Evolutionary conservation across 129 eudicot species (phyloP), one percentile per base, ranked within the genome.

Genomic region (Flaveria ramosissima): DNA sequence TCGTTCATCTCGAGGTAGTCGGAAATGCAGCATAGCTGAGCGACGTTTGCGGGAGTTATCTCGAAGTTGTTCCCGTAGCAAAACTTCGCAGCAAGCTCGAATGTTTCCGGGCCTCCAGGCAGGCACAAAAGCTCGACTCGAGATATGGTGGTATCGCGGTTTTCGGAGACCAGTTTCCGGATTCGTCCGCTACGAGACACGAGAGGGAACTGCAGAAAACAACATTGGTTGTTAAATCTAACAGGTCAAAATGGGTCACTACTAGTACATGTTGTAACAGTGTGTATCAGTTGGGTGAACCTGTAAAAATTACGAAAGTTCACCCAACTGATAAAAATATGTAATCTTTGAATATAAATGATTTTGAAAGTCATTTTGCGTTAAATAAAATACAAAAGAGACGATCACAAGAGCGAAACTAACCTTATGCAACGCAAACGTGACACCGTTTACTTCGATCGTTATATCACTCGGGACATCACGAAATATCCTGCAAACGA

Each of bases 391-490:
- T 45, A 70, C 4, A 52, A 53, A 61, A 8, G 14, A 41, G 32
- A 63, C 15, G 15, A 75, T 16, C 70, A 27, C 61, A 63, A 75
- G 15, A 64, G 3, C 16, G 10, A 17, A 73, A 46, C 79, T 84
- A 56, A 86, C 99, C 92, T 94, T 94, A 65, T 94, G 99, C 73
- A 94, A 80, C 2, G 93, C 82, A 68, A 91, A 94, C 61, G 83
- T 75, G 27, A 82, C 83, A 16, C 96, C 97, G 48, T 85, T 85
- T 10, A 94, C 97, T 83, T 91, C 97, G 7, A 94, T 91, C 7
- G 87, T 91, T 60, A 94, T 94, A 75, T 94, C 99, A 80, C 99
- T 94, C 0, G 99, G 99, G 67, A 94, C 97, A 83, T 94, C 99
- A 52, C 96, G 90, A 74, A 91, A 94, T 73, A 91, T 93, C 99